Conservation (phyloP, 306 rosid genomes). For the Glycine tomentella region DNA sequence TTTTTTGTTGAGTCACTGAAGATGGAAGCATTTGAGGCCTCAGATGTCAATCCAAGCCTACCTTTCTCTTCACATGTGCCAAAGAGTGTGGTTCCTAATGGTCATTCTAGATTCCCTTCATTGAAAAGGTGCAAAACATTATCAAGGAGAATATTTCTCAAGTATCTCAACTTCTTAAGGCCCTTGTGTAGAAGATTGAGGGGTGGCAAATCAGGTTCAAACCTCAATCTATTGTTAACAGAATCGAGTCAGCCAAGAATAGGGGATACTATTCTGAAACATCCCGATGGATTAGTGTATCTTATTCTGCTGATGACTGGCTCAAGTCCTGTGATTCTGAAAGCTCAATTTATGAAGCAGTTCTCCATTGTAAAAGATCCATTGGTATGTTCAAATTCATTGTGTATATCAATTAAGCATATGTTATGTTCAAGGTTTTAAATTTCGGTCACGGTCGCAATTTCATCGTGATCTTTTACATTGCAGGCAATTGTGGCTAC, state of each 20-base stretch:
- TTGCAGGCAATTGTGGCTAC: not conserved
- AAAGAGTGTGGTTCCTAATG: constrained; percentile 44
- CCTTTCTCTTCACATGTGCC: constrained; percentile 55
- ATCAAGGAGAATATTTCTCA: constrained; percentile 70
- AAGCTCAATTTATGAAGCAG: no score
- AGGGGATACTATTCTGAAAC: no score
- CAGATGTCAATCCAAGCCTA: constrained; percentile 45
- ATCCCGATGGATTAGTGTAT: no score
- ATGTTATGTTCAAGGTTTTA: not conserved
- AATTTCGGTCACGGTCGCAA: not conserved
- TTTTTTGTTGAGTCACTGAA: constrained; percentile 75
- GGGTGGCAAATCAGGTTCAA: constrained; percentile 56
- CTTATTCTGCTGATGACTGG: no score
- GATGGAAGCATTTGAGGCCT: constrained; percentile 58
- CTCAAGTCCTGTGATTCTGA: no score
- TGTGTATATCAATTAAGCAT: no score
- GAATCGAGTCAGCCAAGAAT: no score
- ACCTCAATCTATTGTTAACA: no score
- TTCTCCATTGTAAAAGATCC: no score
- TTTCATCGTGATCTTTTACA: not conserved
- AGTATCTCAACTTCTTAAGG: constrained; percentile 78
- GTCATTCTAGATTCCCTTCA: constrained; percentile 63
- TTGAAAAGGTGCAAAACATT: constrained; percentile 72
- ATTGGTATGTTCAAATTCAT: no score
- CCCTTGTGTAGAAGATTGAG: constrained; percentile 78